A percentile compares a stretch with the other conserved stretches of the same genome.
These are phyloP conservation scores for Phialophora chinensis DNA, from an alignment of 2,329 filamentous ascomycete species.

Conservation along the genomic window DNA sequence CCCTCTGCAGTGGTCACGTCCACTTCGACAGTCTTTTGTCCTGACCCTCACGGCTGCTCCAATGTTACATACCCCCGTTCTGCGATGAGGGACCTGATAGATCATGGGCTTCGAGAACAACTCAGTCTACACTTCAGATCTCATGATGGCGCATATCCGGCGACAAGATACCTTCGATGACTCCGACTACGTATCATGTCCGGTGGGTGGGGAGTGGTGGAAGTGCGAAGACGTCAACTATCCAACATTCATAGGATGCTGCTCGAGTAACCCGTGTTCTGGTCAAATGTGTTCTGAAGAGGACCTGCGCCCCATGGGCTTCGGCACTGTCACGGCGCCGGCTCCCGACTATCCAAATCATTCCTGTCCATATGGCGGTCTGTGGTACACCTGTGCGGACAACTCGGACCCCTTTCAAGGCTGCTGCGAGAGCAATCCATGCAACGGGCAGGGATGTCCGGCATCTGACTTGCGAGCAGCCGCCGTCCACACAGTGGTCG, in stretches of 20 bases:
- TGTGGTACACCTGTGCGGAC: conserved; percentile 33
- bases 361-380: conserved; percentile 29
- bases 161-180: conserved; percentile 23
- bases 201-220: conserved; percentile 39
- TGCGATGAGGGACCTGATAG: conserved; percentile 1
- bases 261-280: conserved; percentile 40
- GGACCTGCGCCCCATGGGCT: conserved; percentile 29
- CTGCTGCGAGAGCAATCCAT: conserved; percentile 31
- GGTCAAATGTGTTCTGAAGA: conserved; percentile 23
- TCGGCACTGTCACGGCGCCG: conserved; percentile 24
- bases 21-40: neutral
- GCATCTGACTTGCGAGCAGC: conserved; percentile 21
- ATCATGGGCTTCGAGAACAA: conserved; percentile 4
- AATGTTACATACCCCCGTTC: neutral
- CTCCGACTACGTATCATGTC: conserved; percentile 34
- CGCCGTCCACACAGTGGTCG: conserved; percentile 25
- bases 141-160: conserved; percentile 23
- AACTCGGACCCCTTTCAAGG: conserved; percentile 28
- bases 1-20: neutral
- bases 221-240: conserved; percentile 37
- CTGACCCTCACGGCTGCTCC: neutral
- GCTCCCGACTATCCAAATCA: conserved; percentile 32
- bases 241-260: conserved; percentile 40
- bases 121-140: conserved; percentile 11
- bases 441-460: conserved; percentile 31